Base-by-base conservation (phyloP, 495 filamentous ascomycete genomes). In the Hypoxylon perforatum region DNA sequence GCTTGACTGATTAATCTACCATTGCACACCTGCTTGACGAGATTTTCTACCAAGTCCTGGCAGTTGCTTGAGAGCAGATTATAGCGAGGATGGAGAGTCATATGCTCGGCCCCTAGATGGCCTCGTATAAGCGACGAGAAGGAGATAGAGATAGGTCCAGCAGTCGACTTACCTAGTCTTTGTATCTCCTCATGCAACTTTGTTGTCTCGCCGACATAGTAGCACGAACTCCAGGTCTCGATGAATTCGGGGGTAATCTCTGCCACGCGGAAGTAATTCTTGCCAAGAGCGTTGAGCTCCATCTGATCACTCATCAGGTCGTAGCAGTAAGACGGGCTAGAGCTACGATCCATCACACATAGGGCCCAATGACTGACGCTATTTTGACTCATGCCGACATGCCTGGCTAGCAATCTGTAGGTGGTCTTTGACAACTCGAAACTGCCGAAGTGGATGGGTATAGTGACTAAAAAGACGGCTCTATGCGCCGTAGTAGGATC, bases 301-400 rank as follows among this genome's bases (percentile, higher is more conserved):
- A 71, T 36, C 41, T 71, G 69, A 23, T 71, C 69, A 30, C 69
- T 71, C 69, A 68, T 71, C 4, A 71, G 42, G 51, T 71, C 69
- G 61, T 71, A 71, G 35, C 64, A 65, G 39, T 67, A 71, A 17
- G 59, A 71, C 41, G 64, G 55, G 46, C 49, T 57, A 17, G 56
- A 58, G 36, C 61, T 28, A 36, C 69, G 69, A 46, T 71, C 64
- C 17, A 71, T 46, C 15, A 68, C 63, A 17, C 64, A 67, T 12
- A 71, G 45, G 18, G 69, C 69, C 69, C 69, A 71, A 19, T 71
- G 69, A 18, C 64, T 71, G 17, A 71, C 57, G 46, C 69, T 71
- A 23, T 58, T 59, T 25, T 61, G 62, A 48, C 64, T 71, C 69
- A 71, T 71, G 36, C 69, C 69, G 28, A 71, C 47, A 28, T 68